phyloP scores from a whole-genome alignment of 2,329 filamentous ascomycete genomes.

The Penicillium polonicum region DNA sequence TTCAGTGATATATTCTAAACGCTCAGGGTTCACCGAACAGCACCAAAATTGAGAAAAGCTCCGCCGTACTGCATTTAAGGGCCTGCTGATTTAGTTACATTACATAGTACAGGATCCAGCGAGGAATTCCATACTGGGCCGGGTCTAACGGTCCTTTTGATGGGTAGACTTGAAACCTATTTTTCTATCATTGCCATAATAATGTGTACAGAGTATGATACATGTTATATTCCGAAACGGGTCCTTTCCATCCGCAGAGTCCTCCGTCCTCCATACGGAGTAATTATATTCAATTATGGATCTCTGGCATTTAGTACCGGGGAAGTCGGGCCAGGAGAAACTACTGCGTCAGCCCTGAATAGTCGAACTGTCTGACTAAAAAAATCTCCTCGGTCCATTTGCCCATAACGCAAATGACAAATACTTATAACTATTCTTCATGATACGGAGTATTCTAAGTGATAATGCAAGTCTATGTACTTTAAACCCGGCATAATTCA shows the following conservation, averaged over 20 bases:
- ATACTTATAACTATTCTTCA: too few relatives aligned
- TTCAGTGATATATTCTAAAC: neutral
- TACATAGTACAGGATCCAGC: neutral
- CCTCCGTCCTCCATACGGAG: neutral
- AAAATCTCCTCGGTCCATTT: neutral
- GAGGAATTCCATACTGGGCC: neutral
- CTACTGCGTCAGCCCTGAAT: neutral
- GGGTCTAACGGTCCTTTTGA: neutral
- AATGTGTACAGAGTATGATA: neutral
- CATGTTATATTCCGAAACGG: neutral
- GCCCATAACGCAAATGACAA: too few relatives aligned
- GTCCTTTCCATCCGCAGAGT: neutral
- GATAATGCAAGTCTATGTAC: neutral
- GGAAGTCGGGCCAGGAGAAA: slow-evolving; percentile 4
- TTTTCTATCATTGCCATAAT: neutral
- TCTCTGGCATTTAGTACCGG: neutral
- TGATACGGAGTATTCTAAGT: neutral
- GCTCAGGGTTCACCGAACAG: neutral
- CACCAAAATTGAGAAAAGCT: neutral
- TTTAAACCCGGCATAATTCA: neutral
- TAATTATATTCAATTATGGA: neutral
- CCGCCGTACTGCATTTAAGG: neutral
- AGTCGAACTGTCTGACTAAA: neutral
- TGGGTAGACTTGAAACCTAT: neutral
- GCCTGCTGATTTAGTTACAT: neutral